Conservation (phyloP, 1,139 yeast species). For the Suhomyces bolitotheri region DNA sequence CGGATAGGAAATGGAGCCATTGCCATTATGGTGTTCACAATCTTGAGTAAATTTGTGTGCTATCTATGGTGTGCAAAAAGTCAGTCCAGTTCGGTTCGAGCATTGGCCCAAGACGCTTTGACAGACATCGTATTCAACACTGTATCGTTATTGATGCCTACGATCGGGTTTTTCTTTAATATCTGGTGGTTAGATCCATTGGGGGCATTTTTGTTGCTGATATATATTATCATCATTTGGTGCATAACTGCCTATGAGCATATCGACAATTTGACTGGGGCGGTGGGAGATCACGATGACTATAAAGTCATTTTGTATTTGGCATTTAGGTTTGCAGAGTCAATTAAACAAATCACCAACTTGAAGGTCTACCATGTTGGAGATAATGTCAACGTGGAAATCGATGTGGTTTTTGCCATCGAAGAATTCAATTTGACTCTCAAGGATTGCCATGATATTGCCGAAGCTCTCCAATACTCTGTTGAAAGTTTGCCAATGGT, state of each 20-base stretch:
- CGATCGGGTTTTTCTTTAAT: conserved; percentile 51
- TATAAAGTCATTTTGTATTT: conserved; percentile 67
- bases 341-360: conserved; percentile 63
- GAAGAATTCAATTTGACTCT: conserved; percentile 46
- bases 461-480: conserved; percentile 79
- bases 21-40: conserved; percentile 62
- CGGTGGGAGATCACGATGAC: conserved; percentile 63
- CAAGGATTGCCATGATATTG: conserved; percentile 76
- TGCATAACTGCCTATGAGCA: conserved; percentile 64
- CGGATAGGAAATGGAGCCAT: conserved; percentile 56
- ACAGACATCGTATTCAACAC: conserved; percentile 69
- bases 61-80: conserved; percentile 67
- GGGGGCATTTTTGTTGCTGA: conserved; percentile 66
- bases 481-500: conserved; percentile 75
- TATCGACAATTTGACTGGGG: conserved; percentile 73
- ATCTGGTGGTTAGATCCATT: conserved; percentile 75
- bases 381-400: conserved; percentile 73
- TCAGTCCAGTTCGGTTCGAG: conserved; percentile 69
- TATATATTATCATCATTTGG: conserved; percentile 69
- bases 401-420: conserved; percentile 64
- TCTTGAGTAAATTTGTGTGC: conserved; percentile 58
- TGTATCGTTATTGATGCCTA: conserved; percentile 70
- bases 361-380: conserved; percentile 79
- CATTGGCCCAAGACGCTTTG: conserved; percentile 78
- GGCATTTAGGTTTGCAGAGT: conserved; percentile 68